A percentile compares a stretch with the other conserved stretches of the same genome.
These are phyloP conservation scores for Martensiomyces pterosporus DNA, from an alignment of 192 early-diverging fungal species.

Conservation along the genomic window DNA sequence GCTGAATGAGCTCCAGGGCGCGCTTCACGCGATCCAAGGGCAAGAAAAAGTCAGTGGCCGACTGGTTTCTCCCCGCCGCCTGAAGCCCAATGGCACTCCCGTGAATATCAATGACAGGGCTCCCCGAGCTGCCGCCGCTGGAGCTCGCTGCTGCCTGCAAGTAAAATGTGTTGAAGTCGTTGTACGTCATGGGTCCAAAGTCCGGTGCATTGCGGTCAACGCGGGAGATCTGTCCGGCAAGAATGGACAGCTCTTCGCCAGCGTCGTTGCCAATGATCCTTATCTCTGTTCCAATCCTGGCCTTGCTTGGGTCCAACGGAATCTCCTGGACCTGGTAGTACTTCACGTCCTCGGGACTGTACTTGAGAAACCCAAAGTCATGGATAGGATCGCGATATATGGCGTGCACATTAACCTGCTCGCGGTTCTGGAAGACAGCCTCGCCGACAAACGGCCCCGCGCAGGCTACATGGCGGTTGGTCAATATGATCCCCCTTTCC, in stretches of 20 bases:
- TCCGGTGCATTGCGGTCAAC: conserved; percentile 78
- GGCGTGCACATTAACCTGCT: conserved; percentile 68
- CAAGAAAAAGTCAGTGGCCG: conserved; percentile 84
- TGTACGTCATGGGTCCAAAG: conserved; percentile 73
- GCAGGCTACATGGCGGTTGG: conserved; percentile 69
- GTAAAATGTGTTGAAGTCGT: conserved; percentile 66
- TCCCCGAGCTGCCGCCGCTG: conserved; percentile 71
- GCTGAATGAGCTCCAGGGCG: conserved; percentile 53
- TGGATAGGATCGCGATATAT: conserved; percentile 73
- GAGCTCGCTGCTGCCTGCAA: conserved; percentile 76
- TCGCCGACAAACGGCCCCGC: conserved; percentile 83
- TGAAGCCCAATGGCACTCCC: conserved; percentile 79
- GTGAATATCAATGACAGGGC: conserved; percentile 76
- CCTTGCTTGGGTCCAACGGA: conserved; percentile 60
- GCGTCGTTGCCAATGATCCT: conserved; percentile 78
- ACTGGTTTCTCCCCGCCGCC: conserved; percentile 67
- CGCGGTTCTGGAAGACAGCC: conserved; percentile 75
- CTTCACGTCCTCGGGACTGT: conserved; percentile 64
- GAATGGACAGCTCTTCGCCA: conserved; percentile 75
- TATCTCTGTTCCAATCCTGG: conserved; percentile 77
- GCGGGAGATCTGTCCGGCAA: conserved; percentile 77
- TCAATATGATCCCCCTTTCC: conserved; percentile 62
- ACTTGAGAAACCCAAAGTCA: conserved; percentile 72
- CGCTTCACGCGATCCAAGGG: conserved; percentile 70
- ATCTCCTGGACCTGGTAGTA: conserved; percentile 71